Conservation (phyloP, 257 asterid genomes). For the Plantago elongata region DNA sequence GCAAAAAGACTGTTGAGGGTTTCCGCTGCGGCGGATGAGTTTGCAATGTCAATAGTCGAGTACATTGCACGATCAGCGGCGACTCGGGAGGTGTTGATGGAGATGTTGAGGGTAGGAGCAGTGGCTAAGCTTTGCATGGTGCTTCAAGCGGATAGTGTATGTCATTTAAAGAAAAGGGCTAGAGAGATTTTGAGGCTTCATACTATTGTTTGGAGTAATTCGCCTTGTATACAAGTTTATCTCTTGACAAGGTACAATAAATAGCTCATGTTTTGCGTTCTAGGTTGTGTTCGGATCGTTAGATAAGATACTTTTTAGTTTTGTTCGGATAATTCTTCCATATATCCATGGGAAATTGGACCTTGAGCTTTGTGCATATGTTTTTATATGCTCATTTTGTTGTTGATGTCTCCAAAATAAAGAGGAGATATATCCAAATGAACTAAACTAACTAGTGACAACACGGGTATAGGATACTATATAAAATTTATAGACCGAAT, state of each 20-base stretch:
- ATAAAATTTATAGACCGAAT: no score
- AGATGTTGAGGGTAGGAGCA: conserved; percentile 80
- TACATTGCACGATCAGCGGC: conserved; percentile 52
- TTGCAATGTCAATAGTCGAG: conserved; percentile 47
- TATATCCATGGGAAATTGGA: no score
- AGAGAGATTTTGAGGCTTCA: conserved; percentile 72
- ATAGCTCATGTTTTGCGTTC: conserved; percentile 9
- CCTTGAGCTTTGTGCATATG: no score
- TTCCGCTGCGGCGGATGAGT: conserved; percentile 57
- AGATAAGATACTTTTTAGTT: no score
- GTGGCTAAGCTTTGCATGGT: conserved; percentile 89
- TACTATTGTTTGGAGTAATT: conserved; percentile 56
- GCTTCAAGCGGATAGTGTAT: conserved; percentile 71
- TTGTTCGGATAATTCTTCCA: no score
- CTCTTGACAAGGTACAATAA: conserved; percentile 52
- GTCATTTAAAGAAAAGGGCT: conserved; percentile 62
- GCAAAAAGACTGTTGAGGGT: conserved; percentile 61
- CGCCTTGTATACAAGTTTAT: conserved; percentile 87
- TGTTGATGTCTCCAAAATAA: no score
- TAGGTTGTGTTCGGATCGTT: no score
- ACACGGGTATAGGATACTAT: no score
- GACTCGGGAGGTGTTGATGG: conserved; percentile 53
- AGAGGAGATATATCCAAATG: no score
- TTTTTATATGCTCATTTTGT: no score
- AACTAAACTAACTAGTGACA: no score